A percentile compares a stretch with the other conserved stretches of the same genome.
phyloP scores from a whole-genome alignment of 2,329 filamentous ascomycete species.

The Colletotrichum ledebouriae region DNA sequence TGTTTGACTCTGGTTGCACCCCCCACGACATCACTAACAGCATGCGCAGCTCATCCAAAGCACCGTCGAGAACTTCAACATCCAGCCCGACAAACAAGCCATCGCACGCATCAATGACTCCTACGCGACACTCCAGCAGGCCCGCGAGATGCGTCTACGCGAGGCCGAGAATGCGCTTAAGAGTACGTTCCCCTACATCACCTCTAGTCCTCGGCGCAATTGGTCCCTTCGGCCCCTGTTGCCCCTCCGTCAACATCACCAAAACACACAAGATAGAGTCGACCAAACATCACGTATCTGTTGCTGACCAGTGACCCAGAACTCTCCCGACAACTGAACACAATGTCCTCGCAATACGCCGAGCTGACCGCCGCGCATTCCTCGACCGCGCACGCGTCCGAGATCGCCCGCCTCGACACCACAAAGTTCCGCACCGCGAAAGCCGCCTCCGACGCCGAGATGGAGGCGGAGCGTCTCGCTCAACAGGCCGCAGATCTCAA shows the following conservation, averaged over 20 bases:
- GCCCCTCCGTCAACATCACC: neutral
- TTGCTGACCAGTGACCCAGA: constrained; percentile 50
- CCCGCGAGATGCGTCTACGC: constrained; percentile 81
- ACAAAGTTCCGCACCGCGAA: constrained; percentile 97
- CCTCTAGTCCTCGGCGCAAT: neutral
- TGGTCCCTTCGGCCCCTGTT: neutral
- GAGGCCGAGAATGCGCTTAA: constrained; percentile 77
- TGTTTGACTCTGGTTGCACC: no score
- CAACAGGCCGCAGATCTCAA: constrained; percentile 82
- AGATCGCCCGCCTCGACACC: constrained; percentile 89
- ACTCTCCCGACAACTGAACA: constrained; percentile 81
- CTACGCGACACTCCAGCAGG: constrained; percentile 84
- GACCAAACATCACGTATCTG: neutral
- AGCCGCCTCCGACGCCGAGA: constrained; percentile 87
- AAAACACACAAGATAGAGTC: constrained; percentile 38
- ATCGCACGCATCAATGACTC: constrained; percentile 88
- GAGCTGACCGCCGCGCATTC: constrained; percentile 83
- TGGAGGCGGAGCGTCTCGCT: constrained; percentile 92
- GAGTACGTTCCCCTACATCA: constrained; percentile 55
- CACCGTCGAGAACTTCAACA: constrained; percentile 96
- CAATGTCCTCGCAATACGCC: constrained; percentile 80
- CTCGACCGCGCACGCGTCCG: constrained; percentile 81
- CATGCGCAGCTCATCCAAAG: constrained; percentile 83
- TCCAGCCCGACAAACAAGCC: constrained; percentile 85
- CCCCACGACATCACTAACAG: neutral